Base-by-base conservation (phyloP, 2,329 filamentous ascomycete species). In the Apiospora phragmitis region DNA sequence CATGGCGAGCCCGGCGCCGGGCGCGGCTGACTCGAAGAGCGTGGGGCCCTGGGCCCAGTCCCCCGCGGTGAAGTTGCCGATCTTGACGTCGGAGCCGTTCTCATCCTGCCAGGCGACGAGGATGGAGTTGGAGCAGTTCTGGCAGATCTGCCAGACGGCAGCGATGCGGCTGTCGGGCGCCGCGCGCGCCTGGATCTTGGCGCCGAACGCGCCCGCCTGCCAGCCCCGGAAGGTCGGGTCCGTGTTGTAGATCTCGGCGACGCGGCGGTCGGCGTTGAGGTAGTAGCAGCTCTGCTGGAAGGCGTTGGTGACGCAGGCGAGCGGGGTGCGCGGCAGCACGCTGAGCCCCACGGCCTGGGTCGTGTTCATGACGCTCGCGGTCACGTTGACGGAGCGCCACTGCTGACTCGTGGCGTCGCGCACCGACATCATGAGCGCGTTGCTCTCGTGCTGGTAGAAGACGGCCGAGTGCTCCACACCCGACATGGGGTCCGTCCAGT, bases 91-190 rank as follows among this genome's bases (percentile, higher is more conserved):
- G 18, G 42, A 3, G 18, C 69, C 71, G 29, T 29, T 65, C 7
- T 24, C 66, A 43, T 70, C 70, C 71, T 73, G 71, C 71, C 71
- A 73, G 32, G 67, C 47, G 26, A 73, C 66, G 8, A 73, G 67
- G 29, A 73, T 68, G 43, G 69, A 69, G 66, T 72, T 62, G 72
- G 69, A 59, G 68, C 71, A 72, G 68, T 71, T 71, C 41, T 65
- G 47, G 69, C 72, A 72, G 62, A 38, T n/a, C 67, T 72, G 72
- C 69, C 71, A 72, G 71, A 69, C 49, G 45, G 72, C 72, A 26
- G 68, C 68, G 24, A 73, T 68, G 29, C 71, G 67, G 16, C 68
- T 70, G 32, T 67, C 69, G 3, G 71, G 55, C 4, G 67, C 65
- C 16, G 59, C 51, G 16, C 51, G 16, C 2, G 72, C 71, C 47